Evolutionary conservation across 768 basidiomycete species (phyloP).

Genomic region (Sistotremastrum suecicum): DNA sequence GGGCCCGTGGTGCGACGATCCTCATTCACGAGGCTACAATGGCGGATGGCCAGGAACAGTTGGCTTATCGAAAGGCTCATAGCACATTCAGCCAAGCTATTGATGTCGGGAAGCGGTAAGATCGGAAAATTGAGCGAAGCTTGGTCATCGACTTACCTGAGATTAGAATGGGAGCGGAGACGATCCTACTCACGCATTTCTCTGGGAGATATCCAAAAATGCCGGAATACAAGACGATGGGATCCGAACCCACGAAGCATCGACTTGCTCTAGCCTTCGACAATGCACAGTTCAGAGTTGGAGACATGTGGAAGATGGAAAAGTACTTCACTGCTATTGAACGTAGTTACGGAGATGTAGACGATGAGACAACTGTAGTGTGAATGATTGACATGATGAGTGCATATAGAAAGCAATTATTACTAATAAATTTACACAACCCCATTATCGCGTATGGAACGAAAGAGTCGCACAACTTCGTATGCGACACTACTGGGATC

Average conservation of each 20-base stretch:
- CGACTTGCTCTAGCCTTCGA: slow-evolving; percentile 70
- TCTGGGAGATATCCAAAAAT: slow-evolving; percentile 88
- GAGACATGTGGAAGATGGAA: slow-evolving; percentile 79
- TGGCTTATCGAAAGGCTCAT: slow-evolving; percentile 69
- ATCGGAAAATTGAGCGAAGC: slow-evolving; percentile 2
- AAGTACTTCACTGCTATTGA: slow-evolving; percentile 62
- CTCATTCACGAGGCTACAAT: slow-evolving; percentile 93
- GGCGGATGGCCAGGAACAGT: slow-evolving; percentile 65
- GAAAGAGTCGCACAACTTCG: too few relatives aligned
- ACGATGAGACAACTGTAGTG: slow-evolving; percentile 22
- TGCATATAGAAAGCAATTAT: too few relatives aligned
- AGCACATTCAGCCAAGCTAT: slow-evolving; percentile 87
- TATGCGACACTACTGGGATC: too few relatives aligned
- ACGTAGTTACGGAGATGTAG: slow-evolving; percentile 39
- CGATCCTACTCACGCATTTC: slow-evolving; percentile 89
- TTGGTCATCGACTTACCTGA: background rate
- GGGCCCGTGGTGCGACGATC: slow-evolving; percentile 55
- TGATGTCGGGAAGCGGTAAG: slow-evolving; percentile 51
- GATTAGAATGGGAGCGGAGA: slow-evolving; percentile 67
- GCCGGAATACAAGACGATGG: slow-evolving; percentile 31
- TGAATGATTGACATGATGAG: too few relatives aligned
- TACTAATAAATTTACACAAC: too few relatives aligned
- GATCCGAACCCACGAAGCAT: slow-evolving; percentile 11
- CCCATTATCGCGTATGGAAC: too few relatives aligned
- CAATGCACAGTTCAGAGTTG: slow-evolving; percentile 52